Evolutionary conservation across 2,329 filamentous ascomycete species (phyloP).

Genomic region (Helminthosporium solani): DNA sequence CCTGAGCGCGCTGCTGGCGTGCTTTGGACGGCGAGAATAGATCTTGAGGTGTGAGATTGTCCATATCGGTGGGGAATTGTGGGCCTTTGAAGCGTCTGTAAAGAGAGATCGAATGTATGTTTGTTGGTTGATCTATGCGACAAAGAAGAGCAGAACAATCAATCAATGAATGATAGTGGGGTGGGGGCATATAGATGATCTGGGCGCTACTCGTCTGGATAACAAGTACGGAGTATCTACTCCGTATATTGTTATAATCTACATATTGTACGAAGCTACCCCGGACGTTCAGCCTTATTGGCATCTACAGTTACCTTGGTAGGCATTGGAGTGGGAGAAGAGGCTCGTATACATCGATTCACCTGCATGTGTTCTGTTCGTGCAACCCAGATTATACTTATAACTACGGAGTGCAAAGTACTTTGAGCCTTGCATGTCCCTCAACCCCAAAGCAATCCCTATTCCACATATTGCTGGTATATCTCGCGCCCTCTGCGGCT

Average conservation of each 20-base stretch:
- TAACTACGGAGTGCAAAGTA: no score
- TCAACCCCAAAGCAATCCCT: not conserved
- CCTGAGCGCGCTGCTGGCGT: constrained; percentile 74
- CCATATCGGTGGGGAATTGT: constrained; percentile 24
- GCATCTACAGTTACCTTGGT: no score
- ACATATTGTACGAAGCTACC: no score
- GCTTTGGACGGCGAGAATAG: constrained; percentile 64
- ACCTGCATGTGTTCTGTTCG: no score
- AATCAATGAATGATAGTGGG: not conserved
- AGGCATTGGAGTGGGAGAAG: no score
- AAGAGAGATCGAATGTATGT: not conserved
- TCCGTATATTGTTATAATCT: no score
- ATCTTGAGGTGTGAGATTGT: constrained; percentile 43
- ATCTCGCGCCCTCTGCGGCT: constrained; percentile 21
- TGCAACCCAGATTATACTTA: no score
- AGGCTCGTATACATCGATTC: no score
- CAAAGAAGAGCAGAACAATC: no score
- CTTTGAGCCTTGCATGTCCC: no score
- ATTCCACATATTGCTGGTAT: not conserved
- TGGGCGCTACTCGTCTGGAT: constrained; percentile 8
- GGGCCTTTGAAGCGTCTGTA: not conserved
- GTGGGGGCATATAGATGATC: constrained; percentile 3
- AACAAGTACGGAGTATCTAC: no score
- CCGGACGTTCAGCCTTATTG: constrained; percentile 12
- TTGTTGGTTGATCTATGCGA: not conserved